Evolutionary conservation across 768 basidiomycete species (phyloP).

Genomic region (Amanita rubescens): DNA sequence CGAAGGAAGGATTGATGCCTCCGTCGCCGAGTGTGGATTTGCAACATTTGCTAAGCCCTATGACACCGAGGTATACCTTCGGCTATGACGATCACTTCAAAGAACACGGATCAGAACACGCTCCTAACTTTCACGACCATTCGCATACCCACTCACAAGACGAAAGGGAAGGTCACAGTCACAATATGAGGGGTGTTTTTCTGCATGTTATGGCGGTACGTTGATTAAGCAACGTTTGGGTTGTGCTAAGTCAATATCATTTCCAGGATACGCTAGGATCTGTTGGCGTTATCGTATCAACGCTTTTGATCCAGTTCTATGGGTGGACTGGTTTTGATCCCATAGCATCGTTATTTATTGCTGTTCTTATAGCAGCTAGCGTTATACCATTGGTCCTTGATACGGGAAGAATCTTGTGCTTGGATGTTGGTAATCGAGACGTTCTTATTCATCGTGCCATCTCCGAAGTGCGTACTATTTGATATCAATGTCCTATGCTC

Average conservation of each 20-base stretch:
- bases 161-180: slow-evolving; percentile 76
- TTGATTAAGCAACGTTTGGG: not conserved
- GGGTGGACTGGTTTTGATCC: slow-evolving; percentile 99
- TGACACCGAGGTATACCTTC: slow-evolving; percentile 59
- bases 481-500: not conserved
- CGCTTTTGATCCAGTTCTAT: slow-evolving; percentile 88
- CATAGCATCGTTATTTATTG: slow-evolving; percentile 95
- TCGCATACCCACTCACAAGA: slow-evolving; percentile 38
- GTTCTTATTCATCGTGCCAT: slow-evolving; percentile 49
- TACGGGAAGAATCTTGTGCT: slow-evolving; percentile 77
- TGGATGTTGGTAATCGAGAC: slow-evolving; percentile 73
- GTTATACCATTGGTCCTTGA: slow-evolving; percentile 94
- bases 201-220: slow-evolving; percentile 92
- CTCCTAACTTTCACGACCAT: slow-evolving; percentile 41
- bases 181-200: slow-evolving; percentile 99
- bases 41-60: slow-evolving; percentile 36
- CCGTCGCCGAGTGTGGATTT: slow-evolving; percentile 12
- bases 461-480: slow-evolving; percentile 42
- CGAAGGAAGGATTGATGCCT: slow-evolving; percentile 12
- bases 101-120: slow-evolving; percentile 34
- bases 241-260: not conserved
- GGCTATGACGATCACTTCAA: slow-evolving; percentile 44
- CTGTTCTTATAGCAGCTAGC: slow-evolving; percentile 88
- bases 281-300: slow-evolving; percentile 96
- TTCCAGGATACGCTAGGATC: slow-evolving; percentile 88